Conservation (phyloP, 2,329 filamentous ascomycete species). For the Fusarium oligoseptatum region DNA sequence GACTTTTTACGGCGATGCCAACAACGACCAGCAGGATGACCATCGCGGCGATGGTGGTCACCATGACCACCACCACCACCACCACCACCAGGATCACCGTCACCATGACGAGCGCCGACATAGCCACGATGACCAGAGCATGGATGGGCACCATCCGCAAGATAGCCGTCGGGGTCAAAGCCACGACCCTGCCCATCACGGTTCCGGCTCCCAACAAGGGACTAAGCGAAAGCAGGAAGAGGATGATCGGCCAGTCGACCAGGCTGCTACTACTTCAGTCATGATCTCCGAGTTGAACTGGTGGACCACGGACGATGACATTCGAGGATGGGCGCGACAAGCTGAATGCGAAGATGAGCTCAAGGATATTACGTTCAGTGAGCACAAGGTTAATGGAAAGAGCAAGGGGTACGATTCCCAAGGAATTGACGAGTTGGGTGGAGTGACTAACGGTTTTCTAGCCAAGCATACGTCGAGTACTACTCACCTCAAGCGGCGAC, state of each 20-base stretch:
- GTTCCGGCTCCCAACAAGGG: conserved; percentile 59
- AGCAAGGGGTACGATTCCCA: conserved; percentile 83
- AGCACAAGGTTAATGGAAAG: conserved; percentile 99
- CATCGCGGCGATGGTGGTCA: conserved; percentile 47
- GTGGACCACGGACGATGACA: conserved; percentile 97
- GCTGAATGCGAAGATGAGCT: conserved; percentile 87
- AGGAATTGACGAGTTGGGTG: not conserved
- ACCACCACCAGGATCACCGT: conserved; percentile 45
- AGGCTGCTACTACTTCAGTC: conserved; percentile 75
- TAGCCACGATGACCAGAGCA: conserved; percentile 56
- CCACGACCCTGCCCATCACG: conserved; percentile 57
- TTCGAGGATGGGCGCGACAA: conserved; percentile 86
- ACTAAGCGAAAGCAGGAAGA: conserved; percentile 72
- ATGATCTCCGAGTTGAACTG: conserved; percentile 92
- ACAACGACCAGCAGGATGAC: conserved; percentile 59
- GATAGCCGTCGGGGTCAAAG: conserved; percentile 53
- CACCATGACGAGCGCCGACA: conserved; percentile 44
- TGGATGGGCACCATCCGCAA: conserved; percentile 57
- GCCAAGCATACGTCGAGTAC: conserved; percentile 88
- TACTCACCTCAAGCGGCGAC: conserved; percentile 86
- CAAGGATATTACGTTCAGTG: conserved; percentile 94
- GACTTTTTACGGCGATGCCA: conserved; percentile 78
- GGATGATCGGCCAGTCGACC: conserved; percentile 70
- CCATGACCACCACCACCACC: conserved; percentile 42
- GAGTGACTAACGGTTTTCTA: conserved; percentile 46